Percentiles rank a stretch among this genome's conserved stretches.
These are phyloP conservation scores for Chaetomium sp. DNA, from an alignment of 2,329 filamentous ascomycete genomes.

Conservation along the genomic window DNA sequence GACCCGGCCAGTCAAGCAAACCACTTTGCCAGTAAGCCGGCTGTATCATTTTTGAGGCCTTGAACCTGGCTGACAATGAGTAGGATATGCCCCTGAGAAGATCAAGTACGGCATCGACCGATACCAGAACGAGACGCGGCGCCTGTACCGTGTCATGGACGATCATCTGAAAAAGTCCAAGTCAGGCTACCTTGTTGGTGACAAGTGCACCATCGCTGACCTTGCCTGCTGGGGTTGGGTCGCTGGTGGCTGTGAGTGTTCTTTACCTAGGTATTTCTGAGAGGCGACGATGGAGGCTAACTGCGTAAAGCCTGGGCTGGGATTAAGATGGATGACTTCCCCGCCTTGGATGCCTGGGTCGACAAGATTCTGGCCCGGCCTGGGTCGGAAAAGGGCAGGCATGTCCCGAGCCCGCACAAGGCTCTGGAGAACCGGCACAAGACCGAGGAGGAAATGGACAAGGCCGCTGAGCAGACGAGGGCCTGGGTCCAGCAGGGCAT, in stretches of 20 bases:
- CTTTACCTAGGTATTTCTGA: not conserved
- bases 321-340: slow-evolving; percentile 58
- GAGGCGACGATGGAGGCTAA: not conserved
- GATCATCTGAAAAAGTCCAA: slow-evolving; percentile 63
- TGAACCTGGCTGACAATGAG: not conserved
- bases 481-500: slow-evolving; percentile 67
- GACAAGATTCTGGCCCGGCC: slow-evolving; percentile 68
- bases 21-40: slow-evolving; percentile 68
- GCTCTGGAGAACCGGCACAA: slow-evolving; percentile 48
- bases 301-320: slow-evolving; percentile 32
- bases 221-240: slow-evolving; percentile 83
- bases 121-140: slow-evolving; percentile 81
- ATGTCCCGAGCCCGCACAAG: slow-evolving; percentile 66
- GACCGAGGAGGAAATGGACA: slow-evolving; percentile 52
- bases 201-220: slow-evolving; percentile 74
- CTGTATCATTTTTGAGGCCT: not conserved
- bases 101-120: slow-evolving; percentile 82
- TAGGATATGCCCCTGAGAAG: slow-evolving; percentile 75
- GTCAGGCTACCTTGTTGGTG: slow-evolving; percentile 65
- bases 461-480: slow-evolving; percentile 50
- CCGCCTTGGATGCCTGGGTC: slow-evolving; percentile 75
- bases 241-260: slow-evolving; percentile 49
- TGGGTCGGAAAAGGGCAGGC: slow-evolving; percentile 71
- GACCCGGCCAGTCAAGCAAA: slow-evolving; percentile 62
- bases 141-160: slow-evolving; percentile 78